Conservation (phyloP, 2,329 filamentous ascomycete genomes). For the Anisogramma anomala region DNA sequence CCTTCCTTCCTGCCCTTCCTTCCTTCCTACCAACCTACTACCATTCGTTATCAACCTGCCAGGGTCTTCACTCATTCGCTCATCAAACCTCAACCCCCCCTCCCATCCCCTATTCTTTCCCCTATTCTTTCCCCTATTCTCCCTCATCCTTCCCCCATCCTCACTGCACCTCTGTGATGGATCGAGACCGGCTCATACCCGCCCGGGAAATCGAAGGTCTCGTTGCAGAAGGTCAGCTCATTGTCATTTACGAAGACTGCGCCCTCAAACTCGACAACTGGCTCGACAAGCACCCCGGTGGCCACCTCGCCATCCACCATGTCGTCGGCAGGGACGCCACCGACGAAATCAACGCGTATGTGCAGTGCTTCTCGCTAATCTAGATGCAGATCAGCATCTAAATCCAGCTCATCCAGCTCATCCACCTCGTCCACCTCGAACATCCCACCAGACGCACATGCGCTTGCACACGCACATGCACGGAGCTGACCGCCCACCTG, state of each 20-base stretch:
- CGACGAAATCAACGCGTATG: constrained; percentile 47
- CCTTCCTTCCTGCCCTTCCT: no score
- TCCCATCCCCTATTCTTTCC: no score
- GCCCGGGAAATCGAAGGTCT: constrained; percentile 35
- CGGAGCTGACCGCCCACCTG: constrained; percentile 21
- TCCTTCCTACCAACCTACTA: no score
- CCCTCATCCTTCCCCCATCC: neutral
- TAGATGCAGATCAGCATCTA: no score
- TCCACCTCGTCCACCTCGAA: no score
- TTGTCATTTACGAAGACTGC: constrained; percentile 44
- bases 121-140: neutral
- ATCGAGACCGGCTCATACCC: constrained; percentile 32
- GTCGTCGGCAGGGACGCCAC: constrained; percentile 50
- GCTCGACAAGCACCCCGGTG: constrained; percentile 48
- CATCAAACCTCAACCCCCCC: no score
- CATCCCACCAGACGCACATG: no score
- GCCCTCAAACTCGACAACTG: constrained; percentile 46
- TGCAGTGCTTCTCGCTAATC: constrained; percentile 15
- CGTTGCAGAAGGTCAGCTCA: constrained; percentile 42
- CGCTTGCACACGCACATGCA: neutral
- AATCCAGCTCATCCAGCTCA: no score
- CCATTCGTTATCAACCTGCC: no score
- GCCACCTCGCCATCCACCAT: constrained; percentile 46
- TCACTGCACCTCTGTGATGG: constrained; percentile 21
- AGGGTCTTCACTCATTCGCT: no score